These are phyloP conservation scores for Chaetomium sp. DNA, from an alignment of 2,329 filamentous ascomycete species.

Conservation along the genomic window DNA sequence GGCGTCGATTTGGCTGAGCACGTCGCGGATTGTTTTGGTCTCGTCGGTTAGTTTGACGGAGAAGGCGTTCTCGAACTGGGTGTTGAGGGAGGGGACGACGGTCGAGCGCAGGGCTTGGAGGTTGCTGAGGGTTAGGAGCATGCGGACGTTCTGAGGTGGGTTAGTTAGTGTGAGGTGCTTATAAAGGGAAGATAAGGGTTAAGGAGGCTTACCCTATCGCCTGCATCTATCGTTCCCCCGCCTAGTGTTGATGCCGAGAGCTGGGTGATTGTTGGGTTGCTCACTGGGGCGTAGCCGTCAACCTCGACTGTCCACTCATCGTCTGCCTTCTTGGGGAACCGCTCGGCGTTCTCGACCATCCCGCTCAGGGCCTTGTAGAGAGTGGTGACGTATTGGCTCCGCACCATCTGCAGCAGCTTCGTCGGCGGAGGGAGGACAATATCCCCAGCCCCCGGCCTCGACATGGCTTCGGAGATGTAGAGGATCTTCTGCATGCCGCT, in stretches of 20 bases:
- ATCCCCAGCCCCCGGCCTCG: slow-evolving; percentile 69
- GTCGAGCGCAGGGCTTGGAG: slow-evolving; percentile 79
- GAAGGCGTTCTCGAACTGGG: slow-evolving; percentile 91
- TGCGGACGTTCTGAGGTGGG: slow-evolving; percentile 72
- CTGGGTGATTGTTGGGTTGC: slow-evolving; percentile 37
- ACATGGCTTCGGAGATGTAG: slow-evolving; percentile 84
- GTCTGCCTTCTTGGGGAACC: slow-evolving; percentile 64
- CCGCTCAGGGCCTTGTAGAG: slow-evolving; percentile 92
- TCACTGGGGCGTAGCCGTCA: slow-evolving; percentile 45
- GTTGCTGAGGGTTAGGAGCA: slow-evolving; percentile 92
- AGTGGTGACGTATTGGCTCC: slow-evolving; percentile 88
- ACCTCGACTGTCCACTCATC: slow-evolving; percentile 60
- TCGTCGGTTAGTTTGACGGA: slow-evolving; percentile 94
- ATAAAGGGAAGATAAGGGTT: not conserved
- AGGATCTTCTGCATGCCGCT: slow-evolving; percentile 91
- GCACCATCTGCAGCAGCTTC: slow-evolving; percentile 87
- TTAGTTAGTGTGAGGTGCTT: not conserved
- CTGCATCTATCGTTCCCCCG: slow-evolving; percentile 55
- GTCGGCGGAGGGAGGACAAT: slow-evolving; percentile 83
- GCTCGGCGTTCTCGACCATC: slow-evolving; percentile 95
- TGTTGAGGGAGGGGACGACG: slow-evolving; percentile 83
- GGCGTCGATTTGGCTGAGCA: slow-evolving; percentile 85
- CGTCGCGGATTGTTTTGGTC: slow-evolving; percentile 86
- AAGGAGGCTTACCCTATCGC: slow-evolving; percentile 54
- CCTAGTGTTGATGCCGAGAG: slow-evolving; percentile 41